These are phyloP conservation scores for Grosmannia penicillata DNA, from an alignment of 2,329 filamentous ascomycete genomes.

Conservation along the genomic window DNA sequence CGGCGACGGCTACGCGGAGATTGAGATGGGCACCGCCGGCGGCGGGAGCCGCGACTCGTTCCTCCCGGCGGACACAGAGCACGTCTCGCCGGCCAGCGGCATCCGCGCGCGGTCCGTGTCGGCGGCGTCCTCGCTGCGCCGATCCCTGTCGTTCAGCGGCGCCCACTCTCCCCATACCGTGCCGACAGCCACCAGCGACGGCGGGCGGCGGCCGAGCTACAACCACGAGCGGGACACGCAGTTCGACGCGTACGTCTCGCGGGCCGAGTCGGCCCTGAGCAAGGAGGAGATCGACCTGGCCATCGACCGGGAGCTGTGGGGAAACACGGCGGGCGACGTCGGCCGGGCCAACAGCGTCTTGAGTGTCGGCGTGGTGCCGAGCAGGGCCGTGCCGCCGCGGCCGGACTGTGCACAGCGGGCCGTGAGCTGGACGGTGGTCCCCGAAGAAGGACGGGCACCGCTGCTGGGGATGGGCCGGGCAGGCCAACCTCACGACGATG, in stretches of 20 bases:
- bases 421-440: slow-evolving; percentile 22
- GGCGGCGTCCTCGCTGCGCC: background rate
- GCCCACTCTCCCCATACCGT: too few species aligned
- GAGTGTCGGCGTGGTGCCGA: slow-evolving; percentile 10
- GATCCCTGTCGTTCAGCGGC: background rate
- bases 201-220: slow-evolving; percentile 10
- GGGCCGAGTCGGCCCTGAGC: slow-evolving; percentile 7
- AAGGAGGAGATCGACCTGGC: slow-evolving; percentile 17
- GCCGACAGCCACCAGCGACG: background rate
- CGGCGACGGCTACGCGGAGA: slow-evolving; percentile 14
- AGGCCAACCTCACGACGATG: too few species aligned
- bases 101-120: slow-evolving; percentile 7
- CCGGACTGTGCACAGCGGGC: slow-evolving; percentile 14
- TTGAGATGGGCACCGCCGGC: slow-evolving; percentile 15
- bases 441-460: too few species aligned
- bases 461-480: too few species aligned
- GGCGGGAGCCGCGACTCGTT: slow-evolving; percentile 5
- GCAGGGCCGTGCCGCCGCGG: slow-evolving; percentile 3
- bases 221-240: slow-evolving; percentile 16
- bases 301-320: slow-evolving; percentile 20
- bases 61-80: slow-evolving; percentile 8
- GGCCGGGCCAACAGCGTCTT: slow-evolving; percentile 15
- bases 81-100: slow-evolving; percentile 7
- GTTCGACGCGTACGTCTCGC: slow-evolving; percentile 14
- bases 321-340: slow-evolving; percentile 4